Percentiles rank a stretch among this genome's conserved stretches.
Conservation (phyloP, 257 asterid species). For the Parsonsia alboflavescens region DNA sequence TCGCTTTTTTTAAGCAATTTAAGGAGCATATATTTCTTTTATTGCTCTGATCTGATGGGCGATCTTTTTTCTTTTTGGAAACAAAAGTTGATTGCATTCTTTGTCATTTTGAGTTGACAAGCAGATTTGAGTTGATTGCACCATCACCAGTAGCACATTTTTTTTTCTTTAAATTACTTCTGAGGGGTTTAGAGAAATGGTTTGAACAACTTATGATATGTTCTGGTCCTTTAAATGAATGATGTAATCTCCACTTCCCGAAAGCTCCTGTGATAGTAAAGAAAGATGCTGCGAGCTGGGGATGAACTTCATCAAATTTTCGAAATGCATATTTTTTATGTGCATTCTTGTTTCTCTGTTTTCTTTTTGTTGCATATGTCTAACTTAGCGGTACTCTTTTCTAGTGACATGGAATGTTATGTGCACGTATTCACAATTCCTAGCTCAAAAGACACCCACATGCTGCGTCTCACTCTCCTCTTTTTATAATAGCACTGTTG, state of each 20-base stretch:
- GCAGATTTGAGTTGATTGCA: background rate
- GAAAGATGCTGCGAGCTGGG: background rate
- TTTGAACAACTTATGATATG: background rate
- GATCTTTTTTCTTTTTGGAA: background rate
- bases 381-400: slow-evolving; percentile 7
- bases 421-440: slow-evolving; percentile 51
- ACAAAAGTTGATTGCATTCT: background rate
- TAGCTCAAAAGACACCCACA: slow-evolving; percentile 39
- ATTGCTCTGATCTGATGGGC: background rate
- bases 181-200: background rate
- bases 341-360: background rate
- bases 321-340: background rate
- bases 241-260: background rate
- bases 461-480: slow-evolving; percentile 56
- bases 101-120: background rate
- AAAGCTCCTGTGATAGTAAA: background rate
- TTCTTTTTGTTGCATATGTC: background rate
- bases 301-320: background rate
- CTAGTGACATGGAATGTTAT: slow-evolving; percentile 54
- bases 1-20: background rate
- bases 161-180: background rate
- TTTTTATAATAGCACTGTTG: slow-evolving; percentile 33
- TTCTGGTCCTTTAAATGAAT: background rate
- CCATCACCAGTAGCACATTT: background rate
- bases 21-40: background rate